Evolutionary conservation across 2,329 filamentous ascomycete species (phyloP).

Genomic region (Exophiala calicioides): DNA sequence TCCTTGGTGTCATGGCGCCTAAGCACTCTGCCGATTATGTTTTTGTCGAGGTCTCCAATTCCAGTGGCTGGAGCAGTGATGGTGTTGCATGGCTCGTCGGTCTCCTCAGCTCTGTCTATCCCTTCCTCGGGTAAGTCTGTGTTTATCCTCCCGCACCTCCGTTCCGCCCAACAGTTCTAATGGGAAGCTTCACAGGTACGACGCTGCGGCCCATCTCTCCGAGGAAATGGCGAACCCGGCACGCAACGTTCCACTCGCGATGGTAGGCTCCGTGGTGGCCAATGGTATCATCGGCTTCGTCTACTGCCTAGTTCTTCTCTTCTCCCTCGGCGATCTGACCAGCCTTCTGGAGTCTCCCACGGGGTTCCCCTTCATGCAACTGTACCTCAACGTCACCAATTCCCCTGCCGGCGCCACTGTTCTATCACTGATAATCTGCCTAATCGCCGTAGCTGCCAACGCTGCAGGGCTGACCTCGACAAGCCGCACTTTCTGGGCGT

Average conservation of each 20-base stretch:
- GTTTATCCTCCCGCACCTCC: no score
- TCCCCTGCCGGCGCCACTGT: conserved; percentile 33
- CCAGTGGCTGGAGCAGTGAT: conserved; percentile 40
- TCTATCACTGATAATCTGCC: conserved; percentile 35
- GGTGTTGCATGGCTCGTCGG: conserved; percentile 34
- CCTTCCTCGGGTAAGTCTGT: conserved; percentile 20
- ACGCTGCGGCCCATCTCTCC: conserved; percentile 45
- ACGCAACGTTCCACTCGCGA: conserved; percentile 37
- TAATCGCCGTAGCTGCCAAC: conserved; percentile 33
- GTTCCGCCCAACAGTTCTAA: neutral
- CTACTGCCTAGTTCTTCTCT: conserved; percentile 48
- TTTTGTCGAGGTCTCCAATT: conserved; percentile 43
- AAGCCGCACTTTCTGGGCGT: conserved; percentile 41
- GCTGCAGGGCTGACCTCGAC: conserved; percentile 40
- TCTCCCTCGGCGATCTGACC: conserved; percentile 44
- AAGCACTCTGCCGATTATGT: conserved; percentile 40
- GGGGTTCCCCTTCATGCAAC: conserved; percentile 48
- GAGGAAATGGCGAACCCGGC: conserved; percentile 37
- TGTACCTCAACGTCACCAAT: conserved; percentile 38
- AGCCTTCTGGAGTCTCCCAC: conserved; percentile 44
- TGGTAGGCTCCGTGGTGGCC: conserved; percentile 38
- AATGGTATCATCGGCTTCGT: conserved; percentile 51
- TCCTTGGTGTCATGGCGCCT: conserved; percentile 44
- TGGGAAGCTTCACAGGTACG: conserved; percentile 33
- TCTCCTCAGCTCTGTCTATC: conserved; percentile 29